These are phyloP conservation scores for Rosa rugosa DNA, from an alignment of 306 rosid species.

Conservation along the genomic window DNA sequence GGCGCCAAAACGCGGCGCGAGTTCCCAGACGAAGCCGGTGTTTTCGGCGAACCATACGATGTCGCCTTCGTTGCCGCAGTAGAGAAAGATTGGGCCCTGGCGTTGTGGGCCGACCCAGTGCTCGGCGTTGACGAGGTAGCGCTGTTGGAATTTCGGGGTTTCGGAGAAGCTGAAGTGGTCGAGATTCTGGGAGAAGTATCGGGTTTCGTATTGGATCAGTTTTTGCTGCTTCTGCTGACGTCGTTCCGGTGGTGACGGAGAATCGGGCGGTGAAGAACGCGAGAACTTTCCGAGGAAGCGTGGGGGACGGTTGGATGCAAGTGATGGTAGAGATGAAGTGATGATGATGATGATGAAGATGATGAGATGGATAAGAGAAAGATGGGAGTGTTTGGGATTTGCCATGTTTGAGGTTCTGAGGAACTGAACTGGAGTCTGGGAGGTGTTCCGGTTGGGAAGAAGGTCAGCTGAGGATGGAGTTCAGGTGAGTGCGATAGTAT, in stretches of 20 bases:
- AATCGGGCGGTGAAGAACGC: background rate
- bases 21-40: conserved; percentile 84
- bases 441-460: background rate
- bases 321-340: conserved; percentile 19
- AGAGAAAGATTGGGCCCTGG: conserved; percentile 71
- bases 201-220: conserved; percentile 49
- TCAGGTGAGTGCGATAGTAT: background rate
- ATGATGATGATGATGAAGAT: conserved; percentile 1
- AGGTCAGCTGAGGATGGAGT: background rate
- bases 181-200: conserved; percentile 62
- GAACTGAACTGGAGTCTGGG: background rate
- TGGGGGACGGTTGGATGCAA: conserved; percentile 38
- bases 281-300: conserved; percentile 50
- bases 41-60: conserved; percentile 83
- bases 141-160: conserved; percentile 54
- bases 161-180: conserved; percentile 81
- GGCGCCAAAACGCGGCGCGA: conserved; percentile 79
- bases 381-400: conserved; percentile 7
- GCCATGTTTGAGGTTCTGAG: conserved; percentile 22
- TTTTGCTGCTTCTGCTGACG: conserved; percentile 1
- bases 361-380: conserved; percentile 2
- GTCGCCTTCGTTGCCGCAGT: conserved; percentile 94
- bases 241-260: background rate
- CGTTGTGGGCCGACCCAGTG: conserved; percentile 57
- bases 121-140: conserved; percentile 76